Evolutionary conservation across 2,329 filamentous ascomycete species (phyloP).

Genomic region (Dothistroma septosporum): DNA sequence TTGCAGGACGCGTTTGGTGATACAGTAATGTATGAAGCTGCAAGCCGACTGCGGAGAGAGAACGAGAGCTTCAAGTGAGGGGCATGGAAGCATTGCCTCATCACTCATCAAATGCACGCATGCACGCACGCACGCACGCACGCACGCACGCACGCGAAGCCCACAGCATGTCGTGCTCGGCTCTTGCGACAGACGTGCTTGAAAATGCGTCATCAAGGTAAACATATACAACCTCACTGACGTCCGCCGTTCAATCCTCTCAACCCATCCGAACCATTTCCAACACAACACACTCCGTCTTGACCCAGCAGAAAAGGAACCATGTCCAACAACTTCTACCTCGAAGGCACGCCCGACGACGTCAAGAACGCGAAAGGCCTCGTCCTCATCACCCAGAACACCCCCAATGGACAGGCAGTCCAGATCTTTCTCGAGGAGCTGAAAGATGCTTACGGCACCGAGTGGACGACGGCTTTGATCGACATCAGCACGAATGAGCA

Average conservation of each 20-base stretch:
- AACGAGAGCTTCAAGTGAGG: not conserved
- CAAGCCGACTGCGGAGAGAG: not conserved
- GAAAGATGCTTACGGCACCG: slow-evolving; percentile 46
- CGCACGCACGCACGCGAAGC: too few species aligned
- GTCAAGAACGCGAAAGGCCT: slow-evolving; percentile 50
- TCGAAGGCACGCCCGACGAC: slow-evolving; percentile 43
- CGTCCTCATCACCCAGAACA: slow-evolving; percentile 50
- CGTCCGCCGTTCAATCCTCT: not conserved
- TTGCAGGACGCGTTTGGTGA: not conserved
- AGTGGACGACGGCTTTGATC: slow-evolving; percentile 49
- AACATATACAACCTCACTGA: not conserved
- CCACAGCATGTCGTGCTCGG: not conserved
- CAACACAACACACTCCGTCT: not conserved
- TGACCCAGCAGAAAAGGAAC: not conserved
- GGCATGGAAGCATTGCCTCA: slow-evolving; percentile 1
- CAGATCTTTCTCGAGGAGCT: slow-evolving; percentile 56
- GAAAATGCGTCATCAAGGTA: slow-evolving; percentile 1
- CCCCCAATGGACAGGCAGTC: slow-evolving; percentile 51
- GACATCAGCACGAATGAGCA: slow-evolving; percentile 52
- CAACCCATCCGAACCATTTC: too few species aligned
- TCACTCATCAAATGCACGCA: too few species aligned
- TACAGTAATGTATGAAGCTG: not conserved
- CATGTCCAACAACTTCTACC: slow-evolving; percentile 43
- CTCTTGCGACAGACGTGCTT: not conserved
- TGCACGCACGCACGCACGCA: too few species aligned